Base-by-base conservation (phyloP, 495 filamentous ascomycete species). In the Tuber microsphaerosporum region DNA sequence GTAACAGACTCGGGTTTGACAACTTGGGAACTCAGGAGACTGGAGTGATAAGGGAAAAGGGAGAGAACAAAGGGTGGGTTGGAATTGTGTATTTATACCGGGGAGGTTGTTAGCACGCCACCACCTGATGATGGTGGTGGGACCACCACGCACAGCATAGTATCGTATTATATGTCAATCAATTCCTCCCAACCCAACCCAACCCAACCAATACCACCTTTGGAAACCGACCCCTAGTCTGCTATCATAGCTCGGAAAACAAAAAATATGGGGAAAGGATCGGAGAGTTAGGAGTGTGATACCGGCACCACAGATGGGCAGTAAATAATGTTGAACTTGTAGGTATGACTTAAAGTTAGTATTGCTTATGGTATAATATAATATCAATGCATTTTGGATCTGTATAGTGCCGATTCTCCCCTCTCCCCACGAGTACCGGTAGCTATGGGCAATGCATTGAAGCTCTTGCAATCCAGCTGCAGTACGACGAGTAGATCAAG, bases 71-170 rank as follows among this genome's bases (percentile, higher is more conserved):
- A 65, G 56, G 5, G 56, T 65, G 56, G 56, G 56, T 34, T 34
- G 26, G 14, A 65, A 65, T 65, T 65, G 56, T 65, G 56, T 65
- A 65, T 65, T 65, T 65, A 65, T 65, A 65, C 56, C 16, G 14
- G 56, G 56, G 26, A 65, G 56, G 26, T 34, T 65, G 26, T 61
- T 61, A 61, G 56, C 56, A 34, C 26, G 56, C 56, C 56, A 65
- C 56, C 56, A 65, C 56, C 56, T 31, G 26, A 65, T 65, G 56
- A 65, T 65, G 56, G 56, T 65, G 56, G 56, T 65, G 56, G 56
- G 56, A 19, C 56, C 26, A 34, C 14, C 14, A 65, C 56, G 5
- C 31, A 61, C 14, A 48, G 20, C 6, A 48, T 43, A 43, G 8
- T 43, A n/a, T n/a, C n/a, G n/a, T n/a, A n/a, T n/a, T n/a, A n/a